Base-by-base conservation (phyloP, 192 early-diverging fungal genomes). In the Mortierella antarctica region DNA sequence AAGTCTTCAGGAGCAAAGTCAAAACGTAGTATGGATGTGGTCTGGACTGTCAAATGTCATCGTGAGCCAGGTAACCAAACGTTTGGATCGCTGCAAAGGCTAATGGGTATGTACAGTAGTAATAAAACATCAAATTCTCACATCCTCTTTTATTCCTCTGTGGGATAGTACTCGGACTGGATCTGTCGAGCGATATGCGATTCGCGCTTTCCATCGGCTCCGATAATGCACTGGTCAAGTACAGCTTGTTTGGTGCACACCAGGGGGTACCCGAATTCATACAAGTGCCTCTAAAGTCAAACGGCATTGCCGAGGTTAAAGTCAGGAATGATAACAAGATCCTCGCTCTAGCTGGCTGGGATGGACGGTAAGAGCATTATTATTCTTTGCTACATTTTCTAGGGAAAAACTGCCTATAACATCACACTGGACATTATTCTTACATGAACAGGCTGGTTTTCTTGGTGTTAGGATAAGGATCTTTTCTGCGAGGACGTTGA, bases 291-390 rank as follows among this genome's bases (percentile, higher is more conserved):
- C 31, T 85, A 41, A 85, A 82, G 57, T 40, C 65, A 6, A 50
- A 63, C 23, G 83, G 78, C 23, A 69, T 82, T 48, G 72, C 78
- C 3, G 68, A 82, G 31, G 52, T 73, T n/a, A 68, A 62, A 40
- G 77, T 85, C 41, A 57, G 83, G 52, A 63, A 49, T 48, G 83
- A 85, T 58, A 52, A 54, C 39, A 82, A 77, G 57, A 74, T 82
- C 41, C 57, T 85, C 18, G 83, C 70, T 2, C 65, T 81, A 8
- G 83, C 83, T 31, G 83, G 78, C 21, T 85, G 83, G 83, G 83
- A 85, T 74, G 68, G 74, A 76, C 81, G 66, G 83, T 81, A 62
- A 44, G 46, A 54, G 3, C 31, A 31, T 31, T n/a, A 23, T 15
- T 55, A 8, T 20, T 2, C 17, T 50, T 4, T 17, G 15, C 41